Base-by-base conservation (phyloP, 257 asterid species). In the Eucommia ulmoides region DNA sequence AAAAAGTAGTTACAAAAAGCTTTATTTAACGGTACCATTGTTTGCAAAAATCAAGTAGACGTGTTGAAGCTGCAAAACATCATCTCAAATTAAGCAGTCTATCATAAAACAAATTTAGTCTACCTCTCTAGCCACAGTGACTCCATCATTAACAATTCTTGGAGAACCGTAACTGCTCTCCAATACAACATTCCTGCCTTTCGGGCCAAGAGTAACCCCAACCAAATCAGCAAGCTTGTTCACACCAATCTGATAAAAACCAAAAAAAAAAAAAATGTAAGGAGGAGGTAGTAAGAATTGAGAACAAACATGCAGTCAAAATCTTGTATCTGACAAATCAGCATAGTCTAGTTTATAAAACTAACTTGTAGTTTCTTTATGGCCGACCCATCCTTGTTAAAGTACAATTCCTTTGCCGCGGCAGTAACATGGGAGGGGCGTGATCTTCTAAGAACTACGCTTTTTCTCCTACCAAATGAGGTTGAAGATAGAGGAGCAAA, bases 111-210 rank as follows among this genome's bases (percentile, higher is more conserved):
- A n/a, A n/a, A n/a, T n/a, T 29, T 12, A 29, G 12, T 7, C 38
- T 65, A 89, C 98, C 93, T 91, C 96, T 66, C 46, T 81, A 33
- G 94, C 94, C 52, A 91, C 98, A 5, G 98, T 91, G 52, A 82
- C 98, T 49, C 98, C 98, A 65, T 91, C 98, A 45, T 91, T 91
- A 17, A 91, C 98, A 52, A 91, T 91, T 67, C 77, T 91, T 0
- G 98, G 98, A 50, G 98, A 79, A 33, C 98, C 96, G 44, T 91
- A 91, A 71, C 86, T 91, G 87, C 94, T 86, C 70, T 91, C 94
- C 20, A 91, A 92, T 24, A 91, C 94, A 19, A 91, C 98, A 70
- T 91, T 91, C 50, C 98, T 75, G 24, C 98, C 98, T 62, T 91
- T 91, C 21, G 98, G 98, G 46, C 98, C 98, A 64, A 86, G 81